A percentile compares a stretch with the other conserved stretches of the same genome.
phyloP scores from a whole-genome alignment of 148 eudicot genomes.

The Vaccinium darrowii region DNA sequence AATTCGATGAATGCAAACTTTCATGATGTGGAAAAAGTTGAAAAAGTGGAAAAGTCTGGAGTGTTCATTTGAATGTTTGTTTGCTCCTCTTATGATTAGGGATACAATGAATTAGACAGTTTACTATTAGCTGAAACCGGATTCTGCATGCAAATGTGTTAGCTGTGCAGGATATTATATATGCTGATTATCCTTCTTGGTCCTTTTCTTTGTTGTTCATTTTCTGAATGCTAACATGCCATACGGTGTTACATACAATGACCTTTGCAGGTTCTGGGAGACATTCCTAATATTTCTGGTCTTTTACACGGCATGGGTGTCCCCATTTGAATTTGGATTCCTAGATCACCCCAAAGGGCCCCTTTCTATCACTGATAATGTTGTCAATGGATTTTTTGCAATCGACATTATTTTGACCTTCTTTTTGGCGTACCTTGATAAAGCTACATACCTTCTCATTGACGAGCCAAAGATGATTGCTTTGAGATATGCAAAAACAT shows the following conservation, averaged over 20 bases:
- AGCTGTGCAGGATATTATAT: background rate
- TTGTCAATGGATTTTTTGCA: slow-evolving; percentile 19
- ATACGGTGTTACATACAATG: background rate
- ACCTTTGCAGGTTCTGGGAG: slow-evolving; percentile 16
- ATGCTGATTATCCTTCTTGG: background rate
- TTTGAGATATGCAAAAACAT: slow-evolving; percentile 47
- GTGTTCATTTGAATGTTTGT: background rate
- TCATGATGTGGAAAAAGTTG: background rate
- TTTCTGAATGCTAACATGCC: background rate
- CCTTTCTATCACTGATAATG: slow-evolving; percentile 2
- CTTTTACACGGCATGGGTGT: slow-evolving; percentile 23
- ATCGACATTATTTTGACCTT: slow-evolving; percentile 29
- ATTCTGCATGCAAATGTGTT: background rate
- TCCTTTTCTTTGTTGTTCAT: background rate
- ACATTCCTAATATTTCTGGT: slow-evolving; percentile 19
- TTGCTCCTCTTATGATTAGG: background rate
- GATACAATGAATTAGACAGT: background rate
- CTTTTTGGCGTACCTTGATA: slow-evolving; percentile 74
- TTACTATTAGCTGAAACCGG: slow-evolving; percentile 3
- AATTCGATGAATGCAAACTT: background rate
- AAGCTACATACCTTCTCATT: slow-evolving; percentile 54
- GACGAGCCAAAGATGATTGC: slow-evolving; percentile 59
- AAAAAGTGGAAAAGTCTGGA: background rate
- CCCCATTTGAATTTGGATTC: slow-evolving; percentile 25
- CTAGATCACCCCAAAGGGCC: background rate